These are phyloP conservation scores for Heimioporus sp. DNA, from an alignment of 768 basidiomycete species.

Conservation along the genomic window DNA sequence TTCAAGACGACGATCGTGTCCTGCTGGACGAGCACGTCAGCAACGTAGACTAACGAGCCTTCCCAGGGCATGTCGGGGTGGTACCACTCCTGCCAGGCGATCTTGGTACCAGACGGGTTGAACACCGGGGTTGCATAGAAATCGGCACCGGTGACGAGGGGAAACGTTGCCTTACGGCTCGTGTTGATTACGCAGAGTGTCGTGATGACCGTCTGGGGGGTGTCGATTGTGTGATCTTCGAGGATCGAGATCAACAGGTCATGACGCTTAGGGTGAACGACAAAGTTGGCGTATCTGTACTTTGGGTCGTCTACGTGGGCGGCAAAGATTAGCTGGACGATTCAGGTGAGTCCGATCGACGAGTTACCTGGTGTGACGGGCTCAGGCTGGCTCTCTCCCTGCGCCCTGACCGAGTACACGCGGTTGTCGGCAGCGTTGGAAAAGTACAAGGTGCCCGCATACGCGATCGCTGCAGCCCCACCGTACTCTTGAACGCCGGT, in stretches of 20 bases:
- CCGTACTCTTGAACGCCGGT: conserved; percentile 71
- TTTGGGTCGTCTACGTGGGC: conserved; percentile 15
- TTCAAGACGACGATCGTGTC: conserved; percentile 37
- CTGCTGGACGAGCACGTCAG: conserved; percentile 36
- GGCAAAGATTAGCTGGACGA: neutral
- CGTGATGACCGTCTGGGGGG: conserved; percentile 40
- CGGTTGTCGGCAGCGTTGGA: conserved; percentile 53
- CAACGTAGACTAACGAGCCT: conserved; percentile 54
- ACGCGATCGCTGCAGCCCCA: conserved; percentile 56
- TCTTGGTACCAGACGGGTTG: conserved; percentile 53
- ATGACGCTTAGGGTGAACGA: conserved; percentile 50
- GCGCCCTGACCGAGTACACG: conserved; percentile 42
- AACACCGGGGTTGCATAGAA: conserved; percentile 67
- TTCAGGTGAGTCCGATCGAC: neutral
- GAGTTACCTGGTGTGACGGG: conserved; percentile 62
- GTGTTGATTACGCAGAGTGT: conserved; percentile 58
- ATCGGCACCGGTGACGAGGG: conserved; percentile 58
- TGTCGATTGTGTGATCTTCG: conserved; percentile 64
- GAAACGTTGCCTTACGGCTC: conserved; percentile 38
- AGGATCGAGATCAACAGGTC: conserved; percentile 59
- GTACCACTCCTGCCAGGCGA: conserved; percentile 68
- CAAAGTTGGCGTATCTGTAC: conserved; percentile 63
- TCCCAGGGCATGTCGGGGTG: conserved; percentile 78
- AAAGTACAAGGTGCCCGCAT: conserved; percentile 54
- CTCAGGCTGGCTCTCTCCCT: conserved; percentile 34